These are phyloP conservation scores for Alternaria sp. DNA, from an alignment of 2,329 filamentous ascomycete species.

Conservation along the genomic window DNA sequence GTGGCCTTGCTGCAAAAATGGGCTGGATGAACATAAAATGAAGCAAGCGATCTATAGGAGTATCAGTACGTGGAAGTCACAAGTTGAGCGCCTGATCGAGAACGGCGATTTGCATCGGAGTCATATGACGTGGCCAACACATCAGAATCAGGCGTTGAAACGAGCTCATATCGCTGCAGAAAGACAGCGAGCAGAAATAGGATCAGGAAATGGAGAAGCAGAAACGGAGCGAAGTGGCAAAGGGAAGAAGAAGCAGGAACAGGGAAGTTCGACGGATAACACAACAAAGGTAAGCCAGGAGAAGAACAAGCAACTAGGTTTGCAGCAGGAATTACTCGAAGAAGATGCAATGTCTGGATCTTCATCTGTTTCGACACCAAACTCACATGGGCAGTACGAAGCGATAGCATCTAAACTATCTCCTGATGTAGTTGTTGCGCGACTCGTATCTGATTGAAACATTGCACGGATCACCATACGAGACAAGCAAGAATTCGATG, in stretches of 20 bases:
- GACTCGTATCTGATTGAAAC: not conserved
- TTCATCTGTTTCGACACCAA: not conserved
- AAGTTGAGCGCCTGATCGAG: not conserved
- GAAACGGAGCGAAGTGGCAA: not conserved
- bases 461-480: not conserved
- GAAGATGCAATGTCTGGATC: not conserved
- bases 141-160: not conserved
- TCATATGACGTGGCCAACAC: not conserved
- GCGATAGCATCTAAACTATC: not conserved
- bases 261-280: not conserved
- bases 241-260: not conserved
- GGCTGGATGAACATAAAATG: not conserved
- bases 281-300: not conserved
- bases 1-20: not conserved
- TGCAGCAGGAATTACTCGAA: not conserved
- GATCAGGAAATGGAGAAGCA: rapidly evolving
- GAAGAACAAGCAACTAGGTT: not conserved
- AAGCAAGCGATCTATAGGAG: not conserved
- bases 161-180: not conserved
- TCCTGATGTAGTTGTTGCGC: not conserved
- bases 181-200: not conserved
- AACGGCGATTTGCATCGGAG: not conserved
- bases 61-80: not conserved
- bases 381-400: not conserved
- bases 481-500: not conserved